Evolutionary conservation across 2,329 filamentous ascomycete genomes (phyloP).

Genomic region (Magnaporthales sp.): DNA sequence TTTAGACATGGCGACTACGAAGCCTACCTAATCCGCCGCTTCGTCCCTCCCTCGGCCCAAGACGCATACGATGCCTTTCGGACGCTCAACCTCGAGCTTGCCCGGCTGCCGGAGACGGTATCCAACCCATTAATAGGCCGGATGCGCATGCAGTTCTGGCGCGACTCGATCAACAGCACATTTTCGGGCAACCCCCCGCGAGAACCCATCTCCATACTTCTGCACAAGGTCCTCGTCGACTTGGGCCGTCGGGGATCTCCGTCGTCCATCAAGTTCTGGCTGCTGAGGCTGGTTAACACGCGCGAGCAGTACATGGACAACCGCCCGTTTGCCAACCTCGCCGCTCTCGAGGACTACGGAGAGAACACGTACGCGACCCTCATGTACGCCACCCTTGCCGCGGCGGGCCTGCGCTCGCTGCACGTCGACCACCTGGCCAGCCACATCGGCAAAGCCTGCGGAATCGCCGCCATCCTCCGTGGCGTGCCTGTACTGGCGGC

Average conservation of each 20-base stretch:
- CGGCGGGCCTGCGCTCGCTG: conserved; percentile 70
- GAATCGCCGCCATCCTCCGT: conserved; percentile 78
- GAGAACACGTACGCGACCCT: conserved; percentile 93
- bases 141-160: conserved; percentile 93
- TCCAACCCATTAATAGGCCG: conserved; percentile 79
- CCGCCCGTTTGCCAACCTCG: conserved; percentile 66
- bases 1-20: conserved; percentile 78
- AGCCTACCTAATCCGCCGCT: conserved; percentile 76
- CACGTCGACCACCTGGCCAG: conserved; percentile 88
- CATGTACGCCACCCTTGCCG: conserved; percentile 77
- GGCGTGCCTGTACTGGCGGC: conserved; percentile 85
- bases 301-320: conserved; percentile 79
- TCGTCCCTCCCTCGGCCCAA: conserved; percentile 65
- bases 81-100: conserved; percentile 86
- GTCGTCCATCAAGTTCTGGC: conserved; percentile 60
- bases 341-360: conserved; percentile 74
- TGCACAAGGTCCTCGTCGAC: conserved; percentile 62
- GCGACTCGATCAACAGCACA: conserved; percentile 71
- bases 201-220: conserved; percentile 81
- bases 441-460: conserved; percentile 89
- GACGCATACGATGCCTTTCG: conserved; percentile 86
- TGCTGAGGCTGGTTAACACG: conserved; percentile 68
- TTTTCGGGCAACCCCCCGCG: conserved; percentile 73
- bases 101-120: conserved; percentile 81
- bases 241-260: conserved; percentile 38